These are phyloP conservation scores for Xylaria longipes DNA, from an alignment of 495 filamentous ascomycete species.

Conservation along the genomic window DNA sequence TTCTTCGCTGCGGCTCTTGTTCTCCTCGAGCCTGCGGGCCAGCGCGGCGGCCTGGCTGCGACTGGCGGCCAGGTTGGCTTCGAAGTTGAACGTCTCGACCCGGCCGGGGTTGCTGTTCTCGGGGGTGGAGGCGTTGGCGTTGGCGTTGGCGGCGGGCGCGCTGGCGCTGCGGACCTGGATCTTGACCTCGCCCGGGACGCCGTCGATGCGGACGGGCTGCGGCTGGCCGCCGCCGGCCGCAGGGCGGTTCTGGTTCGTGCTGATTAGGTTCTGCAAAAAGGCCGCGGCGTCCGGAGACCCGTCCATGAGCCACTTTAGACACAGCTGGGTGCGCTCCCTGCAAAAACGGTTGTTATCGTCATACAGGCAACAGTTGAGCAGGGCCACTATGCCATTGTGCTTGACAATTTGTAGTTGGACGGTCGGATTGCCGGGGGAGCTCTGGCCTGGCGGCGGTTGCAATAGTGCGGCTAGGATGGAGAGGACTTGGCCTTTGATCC, in stretches of 20 bases:
- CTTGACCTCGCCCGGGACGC: conserved; percentile 52
- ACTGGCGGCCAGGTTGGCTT: conserved; percentile 25
- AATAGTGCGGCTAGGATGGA: conserved; percentile 85
- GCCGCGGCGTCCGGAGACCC: conserved; percentile 80
- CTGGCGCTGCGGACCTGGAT: conserved; percentile 47
- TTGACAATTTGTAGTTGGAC: conserved; percentile 87
- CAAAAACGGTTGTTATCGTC: conserved; percentile 91
- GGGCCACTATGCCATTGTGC: conserved; percentile 79
- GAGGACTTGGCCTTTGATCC: conserved; percentile 89
- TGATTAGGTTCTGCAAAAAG: conserved; percentile 69
- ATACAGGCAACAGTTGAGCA: conserved; percentile 85
- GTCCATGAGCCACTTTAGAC: conserved; percentile 86
- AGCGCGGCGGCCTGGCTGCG: conserved; percentile 21
- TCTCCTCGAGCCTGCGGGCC: conserved; percentile 34
- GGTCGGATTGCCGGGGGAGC: conserved; percentile 69
- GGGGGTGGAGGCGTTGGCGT: conserved; percentile 21
- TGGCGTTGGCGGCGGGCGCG: conserved; percentile 33
- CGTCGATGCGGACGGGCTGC: conserved; percentile 49
- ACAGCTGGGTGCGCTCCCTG: conserved; percentile 89
- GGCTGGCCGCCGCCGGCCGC: conserved; percentile 21
- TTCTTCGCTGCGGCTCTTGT: conserved; percentile 46
- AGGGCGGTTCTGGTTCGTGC: conserved; percentile 30
- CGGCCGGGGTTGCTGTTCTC: neutral
- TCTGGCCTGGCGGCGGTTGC: conserved; percentile 56
- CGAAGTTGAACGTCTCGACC: conserved; percentile 20